Evolutionary conservation across 2,329 filamentous ascomycete species (phyloP).

Genomic region (Mycogone perniciosa): DNA sequence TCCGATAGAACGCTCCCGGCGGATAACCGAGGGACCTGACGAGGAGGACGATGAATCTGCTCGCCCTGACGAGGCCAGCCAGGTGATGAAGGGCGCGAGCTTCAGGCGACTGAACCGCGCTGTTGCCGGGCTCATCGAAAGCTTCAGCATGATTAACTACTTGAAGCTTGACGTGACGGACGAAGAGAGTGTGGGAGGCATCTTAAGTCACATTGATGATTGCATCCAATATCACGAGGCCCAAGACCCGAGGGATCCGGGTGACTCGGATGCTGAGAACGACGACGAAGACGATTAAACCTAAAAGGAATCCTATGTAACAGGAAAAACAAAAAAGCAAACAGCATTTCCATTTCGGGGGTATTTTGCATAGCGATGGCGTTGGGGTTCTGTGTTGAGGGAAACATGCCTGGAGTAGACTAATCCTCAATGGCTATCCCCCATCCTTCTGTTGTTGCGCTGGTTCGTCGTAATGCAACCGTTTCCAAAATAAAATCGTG

Average conservation of each 20-base stretch:
- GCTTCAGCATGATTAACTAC: constrained; percentile 97
- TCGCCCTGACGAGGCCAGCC: constrained; percentile 59
- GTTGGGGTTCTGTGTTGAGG: constrained; percentile 22
- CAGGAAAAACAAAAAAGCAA: constrained; percentile 13
- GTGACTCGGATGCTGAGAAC: constrained; percentile 46
- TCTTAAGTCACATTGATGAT: constrained; percentile 90
- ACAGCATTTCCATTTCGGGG: constrained; percentile 2
- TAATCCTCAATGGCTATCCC: not conserved
- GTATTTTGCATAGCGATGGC: constrained; percentile 37
- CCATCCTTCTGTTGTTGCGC: constrained; percentile 12
- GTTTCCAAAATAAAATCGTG: not conserved
- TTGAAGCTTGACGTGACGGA: constrained; percentile 82
- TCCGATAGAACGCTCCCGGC: constrained; percentile 45
- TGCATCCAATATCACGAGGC: constrained; percentile 90
- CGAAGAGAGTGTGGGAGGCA: constrained; percentile 80
- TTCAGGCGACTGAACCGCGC: constrained; percentile 81
- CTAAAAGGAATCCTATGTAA: constrained; percentile 15
- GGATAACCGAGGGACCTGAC: constrained; percentile 31
- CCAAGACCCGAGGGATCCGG: constrained; percentile 81
- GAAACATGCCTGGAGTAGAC: constrained; percentile 6
- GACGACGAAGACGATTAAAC: constrained; percentile 34
- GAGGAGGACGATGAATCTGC: constrained; percentile 45
- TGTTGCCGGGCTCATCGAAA: constrained; percentile 87
- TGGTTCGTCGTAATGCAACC: not conserved
- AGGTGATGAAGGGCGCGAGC: constrained; percentile 71